Conservation (phyloP, 768 basidiomycete species). For the Plicaturopsis crispa region DNA sequence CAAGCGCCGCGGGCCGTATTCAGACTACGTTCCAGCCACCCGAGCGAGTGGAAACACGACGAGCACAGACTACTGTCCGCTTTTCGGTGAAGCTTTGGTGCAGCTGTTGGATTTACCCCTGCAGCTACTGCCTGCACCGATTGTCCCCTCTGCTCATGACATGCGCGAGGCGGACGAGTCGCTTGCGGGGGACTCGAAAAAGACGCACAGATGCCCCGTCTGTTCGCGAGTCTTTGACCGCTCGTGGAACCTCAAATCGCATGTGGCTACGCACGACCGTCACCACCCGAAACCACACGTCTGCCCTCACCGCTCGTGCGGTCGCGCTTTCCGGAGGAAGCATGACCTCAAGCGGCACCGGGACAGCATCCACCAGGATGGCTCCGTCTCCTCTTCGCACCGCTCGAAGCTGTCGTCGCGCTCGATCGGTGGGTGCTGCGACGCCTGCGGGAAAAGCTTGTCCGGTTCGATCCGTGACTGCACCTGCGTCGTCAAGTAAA, state of each 20-base stretch:
- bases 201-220: slow-evolving; percentile 68
- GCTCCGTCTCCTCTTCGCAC: slow-evolving; percentile 37
- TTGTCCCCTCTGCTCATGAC: slow-evolving; percentile 29
- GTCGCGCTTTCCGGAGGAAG: slow-evolving; percentile 90
- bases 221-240: slow-evolving; percentile 92
- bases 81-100: slow-evolving; percentile 21
- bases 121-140: slow-evolving; percentile 37
- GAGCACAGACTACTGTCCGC: slow-evolving; percentile 37
- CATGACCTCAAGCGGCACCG: slow-evolving; percentile 91
- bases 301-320: slow-evolving; percentile 81
- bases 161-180: slow-evolving; percentile 34
- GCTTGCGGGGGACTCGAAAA: slow-evolving; percentile 55
- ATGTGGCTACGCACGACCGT: slow-evolving; percentile 92
- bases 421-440: slow-evolving; percentile 71
- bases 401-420: slow-evolving; percentile 31
- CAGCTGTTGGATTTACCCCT: slow-evolving; percentile 50
- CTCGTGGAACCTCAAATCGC: slow-evolving; percentile 92
- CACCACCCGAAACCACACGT: slow-evolving; percentile 83
- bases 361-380: slow-evolving; percentile 77
- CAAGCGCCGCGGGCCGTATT: too few species aligned
- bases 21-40: slow-evolving; percentile 54
- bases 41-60: slow-evolving; percentile 41
- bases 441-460: slow-evolving; percentile 65
- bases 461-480: slow-evolving; percentile 48
- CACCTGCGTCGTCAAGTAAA: slow-evolving; percentile 59